phyloP scores from a whole-genome alignment of 768 basidiomycete genomes.

The Suillus discolor region DNA sequence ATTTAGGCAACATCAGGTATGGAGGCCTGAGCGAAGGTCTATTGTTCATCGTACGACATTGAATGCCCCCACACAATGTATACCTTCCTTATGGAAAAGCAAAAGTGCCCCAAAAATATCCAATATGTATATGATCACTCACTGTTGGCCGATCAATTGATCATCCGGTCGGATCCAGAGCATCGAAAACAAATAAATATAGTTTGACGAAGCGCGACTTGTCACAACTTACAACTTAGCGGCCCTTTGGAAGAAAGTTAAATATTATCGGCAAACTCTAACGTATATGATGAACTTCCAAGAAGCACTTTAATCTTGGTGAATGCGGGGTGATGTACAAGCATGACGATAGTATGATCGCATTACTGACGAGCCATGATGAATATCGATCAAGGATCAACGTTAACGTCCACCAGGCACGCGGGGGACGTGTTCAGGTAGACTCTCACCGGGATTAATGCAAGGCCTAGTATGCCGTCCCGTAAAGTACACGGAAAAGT shows the following conservation, averaged over 20 bases:
- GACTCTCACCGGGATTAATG: background rate
- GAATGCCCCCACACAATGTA: background rate
- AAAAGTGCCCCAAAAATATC: background rate
- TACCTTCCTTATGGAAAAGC: background rate
- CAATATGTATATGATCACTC: background rate
- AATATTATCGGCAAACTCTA: background rate
- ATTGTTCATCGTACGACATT: background rate
- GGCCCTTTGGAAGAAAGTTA: background rate
- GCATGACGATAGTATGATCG: background rate
- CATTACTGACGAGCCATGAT: background rate
- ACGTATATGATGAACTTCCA: background rate
- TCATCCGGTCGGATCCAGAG: conserved; percentile 2
- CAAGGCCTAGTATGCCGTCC: background rate
- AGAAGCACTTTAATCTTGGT: conserved; percentile 1
- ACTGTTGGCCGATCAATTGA: background rate
- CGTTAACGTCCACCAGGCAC: background rate
- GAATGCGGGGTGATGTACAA: conserved; percentile 1
- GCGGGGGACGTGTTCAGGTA: background rate
- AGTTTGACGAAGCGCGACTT: background rate
- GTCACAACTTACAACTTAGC: background rate
- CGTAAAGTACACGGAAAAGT: background rate
- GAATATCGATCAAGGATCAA: background rate
- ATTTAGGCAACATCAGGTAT: background rate
- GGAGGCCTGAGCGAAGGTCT: background rate
- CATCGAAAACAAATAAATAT: background rate